Evolutionary conservation across 495 filamentous ascomycete species (phyloP).

Genomic region (Penicillium daleae): DNA sequence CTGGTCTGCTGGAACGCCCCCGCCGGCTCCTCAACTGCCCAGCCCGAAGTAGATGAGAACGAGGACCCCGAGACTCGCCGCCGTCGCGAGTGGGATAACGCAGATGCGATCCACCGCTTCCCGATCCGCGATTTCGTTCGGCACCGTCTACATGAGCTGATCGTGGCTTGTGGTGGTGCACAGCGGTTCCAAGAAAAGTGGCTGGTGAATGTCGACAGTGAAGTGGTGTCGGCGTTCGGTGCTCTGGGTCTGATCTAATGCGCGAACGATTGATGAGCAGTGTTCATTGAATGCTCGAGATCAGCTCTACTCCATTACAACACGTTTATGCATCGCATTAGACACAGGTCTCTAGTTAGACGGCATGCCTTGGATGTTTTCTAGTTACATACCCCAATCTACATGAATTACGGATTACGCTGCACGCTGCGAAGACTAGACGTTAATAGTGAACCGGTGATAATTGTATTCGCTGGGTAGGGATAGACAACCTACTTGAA

Average conservation of each 20-base stretch:
- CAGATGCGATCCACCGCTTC: conserved; percentile 73
- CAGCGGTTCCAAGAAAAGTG: conserved; percentile 75
- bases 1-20: conserved; percentile 58
- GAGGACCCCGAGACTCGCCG: conserved; percentile 67
- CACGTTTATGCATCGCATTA: not conserved
- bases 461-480: too few species aligned
- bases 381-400: conserved; percentile 25
- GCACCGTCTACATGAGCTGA: conserved; percentile 64
- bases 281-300: not conserved
- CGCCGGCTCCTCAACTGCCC: conserved; percentile 31
- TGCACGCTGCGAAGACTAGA: not conserved
- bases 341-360: not conserved
- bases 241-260: conserved; percentile 49
- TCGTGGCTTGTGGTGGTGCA: conserved; percentile 70
- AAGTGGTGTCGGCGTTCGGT: conserved; percentile 73
- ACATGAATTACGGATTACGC: not conserved
- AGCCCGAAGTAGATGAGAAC: conserved; percentile 36
- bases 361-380: not conserved
- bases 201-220: conserved; percentile 84
- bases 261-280: too few species aligned
- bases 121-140: conserved; percentile 72
- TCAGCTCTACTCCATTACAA: not conserved
- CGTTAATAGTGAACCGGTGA: not conserved
- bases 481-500: too few species aligned
- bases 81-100: conserved; percentile 55